phyloP scores from a whole-genome alignment of 176 grass and related monocot genomes.

The Melocanna baccifera region DNA sequence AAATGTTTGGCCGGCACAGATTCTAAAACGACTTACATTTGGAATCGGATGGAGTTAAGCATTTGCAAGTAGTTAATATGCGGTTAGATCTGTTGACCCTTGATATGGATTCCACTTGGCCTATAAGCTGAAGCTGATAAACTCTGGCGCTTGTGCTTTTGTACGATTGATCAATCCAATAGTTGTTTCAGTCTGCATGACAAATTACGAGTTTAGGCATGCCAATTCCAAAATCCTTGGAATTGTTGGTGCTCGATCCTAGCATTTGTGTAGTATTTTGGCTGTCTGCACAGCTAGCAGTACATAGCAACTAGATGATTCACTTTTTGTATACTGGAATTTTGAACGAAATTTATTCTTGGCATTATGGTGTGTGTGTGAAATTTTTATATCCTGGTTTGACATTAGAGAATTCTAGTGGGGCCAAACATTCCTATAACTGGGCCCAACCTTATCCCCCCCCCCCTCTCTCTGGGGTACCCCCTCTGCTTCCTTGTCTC shows the following conservation, averaged over 20 bases:
- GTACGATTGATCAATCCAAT: background rate
- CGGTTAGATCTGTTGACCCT: background rate
- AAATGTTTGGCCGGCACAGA: no score
- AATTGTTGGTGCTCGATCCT: background rate
- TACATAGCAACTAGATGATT: background rate
- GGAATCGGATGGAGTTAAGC: background rate
- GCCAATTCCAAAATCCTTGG: background rate
- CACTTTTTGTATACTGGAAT: background rate
- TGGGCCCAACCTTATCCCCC: background rate
- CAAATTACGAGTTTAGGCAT: background rate
- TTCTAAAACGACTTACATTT: no score
- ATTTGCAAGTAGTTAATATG: background rate
- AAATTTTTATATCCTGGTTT: background rate
- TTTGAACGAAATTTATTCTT: background rate
- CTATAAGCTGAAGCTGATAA: background rate
- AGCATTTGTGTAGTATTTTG: constrained; percentile 16
- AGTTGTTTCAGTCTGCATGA: background rate
- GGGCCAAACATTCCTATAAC: background rate
- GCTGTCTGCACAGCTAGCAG: background rate
- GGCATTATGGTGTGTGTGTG: background rate
- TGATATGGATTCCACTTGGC: background rate
- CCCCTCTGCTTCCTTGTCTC: background rate
- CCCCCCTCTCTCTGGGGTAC: background rate
- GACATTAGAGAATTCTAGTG: background rate
- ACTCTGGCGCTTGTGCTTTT: background rate